These are phyloP conservation scores for Gentiana macrophylla DNA, from an alignment of 257 asterid genomes.

Conservation along the genomic window DNA sequence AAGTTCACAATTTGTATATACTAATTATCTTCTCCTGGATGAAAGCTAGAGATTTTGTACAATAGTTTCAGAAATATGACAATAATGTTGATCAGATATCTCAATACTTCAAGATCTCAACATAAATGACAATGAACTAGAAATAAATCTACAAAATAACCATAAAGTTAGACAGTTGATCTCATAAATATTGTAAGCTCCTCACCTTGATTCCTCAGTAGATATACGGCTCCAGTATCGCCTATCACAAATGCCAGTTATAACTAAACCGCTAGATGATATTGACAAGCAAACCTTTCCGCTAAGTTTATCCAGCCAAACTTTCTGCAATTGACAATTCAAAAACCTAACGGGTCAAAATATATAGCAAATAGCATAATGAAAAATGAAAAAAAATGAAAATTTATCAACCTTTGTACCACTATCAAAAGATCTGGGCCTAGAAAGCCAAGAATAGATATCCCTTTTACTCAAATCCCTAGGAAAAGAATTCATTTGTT, in stretches of 20 bases:
- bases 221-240: slow-evolving; percentile 84
- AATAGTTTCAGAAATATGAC: too few relatives aligned
- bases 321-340: slow-evolving; percentile 46
- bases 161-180: neutral
- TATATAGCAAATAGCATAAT: neutral
- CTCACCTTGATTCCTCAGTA: slow-evolving; percentile 90
- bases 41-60: too few relatives aligned
- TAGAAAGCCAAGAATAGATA: slow-evolving; percentile 47
- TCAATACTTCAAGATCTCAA: too few relatives aligned
- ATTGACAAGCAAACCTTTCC: slow-evolving; percentile 65
- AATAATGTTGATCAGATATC: too few relatives aligned
- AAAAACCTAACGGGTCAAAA: slow-evolving; percentile 7
- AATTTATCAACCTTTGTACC: slow-evolving; percentile 53
- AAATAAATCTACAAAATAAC: neutral
- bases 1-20: too few relatives aligned
- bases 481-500: slow-evolving; percentile 7
- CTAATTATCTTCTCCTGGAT: too few relatives aligned
- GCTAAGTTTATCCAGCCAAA: slow-evolving; percentile 67
- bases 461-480: slow-evolving; percentile 41
- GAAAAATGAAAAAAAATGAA: neutral
- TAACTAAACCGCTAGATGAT: slow-evolving; percentile 58
- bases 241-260: slow-evolving; percentile 87
- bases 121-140: neutral
- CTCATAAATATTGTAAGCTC: neutral
- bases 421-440: slow-evolving; percentile 52